phyloP scores from a whole-genome alignment of 176 grass and related monocot genomes.

The Microstegium vimineum region DNA sequence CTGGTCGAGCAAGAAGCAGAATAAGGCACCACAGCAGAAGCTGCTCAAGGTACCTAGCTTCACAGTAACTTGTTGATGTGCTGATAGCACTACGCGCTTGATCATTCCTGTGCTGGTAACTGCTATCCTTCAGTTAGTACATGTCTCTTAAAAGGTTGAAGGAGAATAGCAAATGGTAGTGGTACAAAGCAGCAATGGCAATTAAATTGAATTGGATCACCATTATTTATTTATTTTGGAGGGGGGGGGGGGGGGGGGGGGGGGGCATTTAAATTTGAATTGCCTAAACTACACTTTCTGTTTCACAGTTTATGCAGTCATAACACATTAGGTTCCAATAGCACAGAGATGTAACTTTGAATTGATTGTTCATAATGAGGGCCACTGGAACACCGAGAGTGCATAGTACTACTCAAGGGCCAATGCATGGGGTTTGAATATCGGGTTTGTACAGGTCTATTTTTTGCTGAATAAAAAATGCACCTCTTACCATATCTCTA shows the following conservation, averaged over 20 bases:
- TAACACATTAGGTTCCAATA: too few relatives aligned
- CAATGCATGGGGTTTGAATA: neutral
- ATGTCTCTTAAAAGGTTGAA: neutral
- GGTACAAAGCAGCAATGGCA: neutral
- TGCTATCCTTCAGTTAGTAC: neutral
- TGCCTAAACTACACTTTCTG: neutral
- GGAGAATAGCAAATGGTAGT: neutral
- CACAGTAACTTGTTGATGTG: neutral
- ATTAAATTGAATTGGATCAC: neutral
- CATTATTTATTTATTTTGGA: too few relatives aligned
- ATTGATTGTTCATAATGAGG: too few relatives aligned
- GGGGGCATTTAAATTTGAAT: constrained; percentile 24
- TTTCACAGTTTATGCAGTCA: neutral
- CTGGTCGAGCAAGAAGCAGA: constrained; percentile 12
- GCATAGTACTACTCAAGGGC: too few relatives aligned
- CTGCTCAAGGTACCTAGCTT: constrained; percentile 37
- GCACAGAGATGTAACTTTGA: too few relatives aligned
- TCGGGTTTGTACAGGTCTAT: neutral
- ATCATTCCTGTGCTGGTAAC: constrained; percentile 12
- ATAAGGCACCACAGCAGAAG: constrained; percentile 14
- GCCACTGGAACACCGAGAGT: neutral
- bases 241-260: too few relatives aligned
- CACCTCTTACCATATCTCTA: neutral
- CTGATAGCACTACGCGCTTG: neutral
- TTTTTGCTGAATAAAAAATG: neutral